These are phyloP conservation scores for Kluyveromyces aestuarii DNA, from an alignment of 805 yeast species.

Conservation along the genomic window DNA sequence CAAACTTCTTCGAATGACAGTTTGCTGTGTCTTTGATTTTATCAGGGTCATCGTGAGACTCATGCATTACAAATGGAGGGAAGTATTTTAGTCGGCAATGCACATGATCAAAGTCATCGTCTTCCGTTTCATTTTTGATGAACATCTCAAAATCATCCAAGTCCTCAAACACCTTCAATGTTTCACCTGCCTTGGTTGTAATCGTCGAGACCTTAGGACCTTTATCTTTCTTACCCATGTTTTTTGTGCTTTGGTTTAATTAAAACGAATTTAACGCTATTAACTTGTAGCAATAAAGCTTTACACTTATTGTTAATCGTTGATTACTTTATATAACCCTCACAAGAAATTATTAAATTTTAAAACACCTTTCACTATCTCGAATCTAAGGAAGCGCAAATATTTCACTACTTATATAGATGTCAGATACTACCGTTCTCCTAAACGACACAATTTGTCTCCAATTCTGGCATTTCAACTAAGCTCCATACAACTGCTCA, in stretches of 20 bases:
- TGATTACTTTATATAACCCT: no score
- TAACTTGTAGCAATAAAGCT: not conserved
- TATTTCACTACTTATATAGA: no score
- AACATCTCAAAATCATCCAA: slow-evolving; percentile 52
- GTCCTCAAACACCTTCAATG: slow-evolving; percentile 44
- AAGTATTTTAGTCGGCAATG: slow-evolving; percentile 59
- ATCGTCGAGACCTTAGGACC: slow-evolving; percentile 23
- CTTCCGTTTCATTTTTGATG: slow-evolving; percentile 66
- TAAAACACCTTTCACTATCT: no score
- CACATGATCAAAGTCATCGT: slow-evolving; percentile 60
- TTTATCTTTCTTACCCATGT: slow-evolving; percentile 25
- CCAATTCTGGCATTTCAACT: not conserved
- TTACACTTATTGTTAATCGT: not conserved
- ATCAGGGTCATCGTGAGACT: slow-evolving; percentile 59
- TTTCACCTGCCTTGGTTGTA: slow-evolving; percentile 24
- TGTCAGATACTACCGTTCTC: no score
- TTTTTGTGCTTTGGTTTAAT: not conserved
- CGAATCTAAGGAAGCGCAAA: no score
- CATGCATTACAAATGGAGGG: slow-evolving; percentile 66
- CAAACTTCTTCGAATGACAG: slow-evolving; percentile 61
- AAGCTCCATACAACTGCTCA: not conserved
- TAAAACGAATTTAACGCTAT: not conserved
- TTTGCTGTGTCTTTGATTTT: slow-evolving; percentile 65
- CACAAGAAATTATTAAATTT: no score
- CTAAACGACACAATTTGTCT: not conserved